Conservation (phyloP, 305 asterid species). For the Fraxinus sp. region DNA sequence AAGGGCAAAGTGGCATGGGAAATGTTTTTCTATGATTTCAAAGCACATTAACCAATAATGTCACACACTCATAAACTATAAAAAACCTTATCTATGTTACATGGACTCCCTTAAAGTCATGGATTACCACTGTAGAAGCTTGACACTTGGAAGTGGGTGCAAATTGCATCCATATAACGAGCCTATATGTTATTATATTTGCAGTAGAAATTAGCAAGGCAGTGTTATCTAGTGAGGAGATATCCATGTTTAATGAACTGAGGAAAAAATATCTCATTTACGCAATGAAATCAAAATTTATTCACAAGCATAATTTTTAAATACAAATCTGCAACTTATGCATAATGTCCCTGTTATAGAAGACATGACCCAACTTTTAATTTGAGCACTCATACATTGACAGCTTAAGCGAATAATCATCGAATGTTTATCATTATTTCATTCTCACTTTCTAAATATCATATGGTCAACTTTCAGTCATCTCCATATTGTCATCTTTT, state of each 20-base stretch:
- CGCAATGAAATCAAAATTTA: not conserved
- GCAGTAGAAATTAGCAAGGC: not conserved
- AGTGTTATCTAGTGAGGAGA: not conserved
- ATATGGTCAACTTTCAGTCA: not conserved
- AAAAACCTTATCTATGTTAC: not conserved
- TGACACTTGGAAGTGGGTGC: not conserved
- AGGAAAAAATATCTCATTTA: not conserved
- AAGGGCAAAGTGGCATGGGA: not conserved
- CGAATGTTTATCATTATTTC: not conserved
- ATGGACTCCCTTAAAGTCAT: not conserved
- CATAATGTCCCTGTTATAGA: constrained; percentile 12
- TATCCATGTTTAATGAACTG: not conserved
- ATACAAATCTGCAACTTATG: not conserved
- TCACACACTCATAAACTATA: not conserved
- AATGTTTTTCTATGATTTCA: not conserved
- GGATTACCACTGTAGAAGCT: not conserved
- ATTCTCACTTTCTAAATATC: not conserved
- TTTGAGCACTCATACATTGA: not conserved
- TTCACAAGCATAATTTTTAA: not conserved
- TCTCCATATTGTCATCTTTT: not conserved
- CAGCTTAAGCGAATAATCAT: not conserved
- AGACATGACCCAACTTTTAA: constrained; percentile 1
- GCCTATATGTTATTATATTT: not conserved
- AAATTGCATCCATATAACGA: constrained; percentile 1
- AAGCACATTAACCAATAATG: not conserved